These are phyloP conservation scores for Penicillium brevicompactum DNA, from an alignment of 2,329 filamentous ascomycete genomes.

Conservation along the genomic window DNA sequence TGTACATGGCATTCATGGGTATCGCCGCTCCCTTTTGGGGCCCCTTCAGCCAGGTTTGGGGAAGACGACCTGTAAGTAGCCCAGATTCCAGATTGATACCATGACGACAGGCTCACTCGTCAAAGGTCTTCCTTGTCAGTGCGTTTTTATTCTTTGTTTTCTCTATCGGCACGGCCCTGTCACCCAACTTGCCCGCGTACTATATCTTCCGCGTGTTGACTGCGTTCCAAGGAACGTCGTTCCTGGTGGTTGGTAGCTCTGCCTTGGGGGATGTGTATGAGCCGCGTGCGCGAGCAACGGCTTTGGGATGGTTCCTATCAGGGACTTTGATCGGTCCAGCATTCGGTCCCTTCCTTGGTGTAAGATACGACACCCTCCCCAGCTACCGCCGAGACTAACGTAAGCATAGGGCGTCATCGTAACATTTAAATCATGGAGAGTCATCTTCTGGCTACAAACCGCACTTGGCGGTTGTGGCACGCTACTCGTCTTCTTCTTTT, in stretches of 20 bases:
- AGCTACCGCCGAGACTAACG: not conserved
- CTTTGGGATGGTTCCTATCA: constrained; percentile 71
- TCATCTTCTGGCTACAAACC: constrained; percentile 77
- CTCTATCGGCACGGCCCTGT: constrained; percentile 71
- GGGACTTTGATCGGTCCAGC: constrained; percentile 73
- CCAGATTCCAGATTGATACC: not conserved
- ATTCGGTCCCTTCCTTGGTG: constrained; percentile 54
- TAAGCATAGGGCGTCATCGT: constrained; percentile 71
- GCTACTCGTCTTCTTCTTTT: constrained; percentile 63
- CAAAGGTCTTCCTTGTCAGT: constrained; percentile 60
- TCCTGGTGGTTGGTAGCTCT: constrained; percentile 70
- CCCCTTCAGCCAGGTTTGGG: constrained; percentile 68
- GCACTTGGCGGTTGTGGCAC: constrained; percentile 64
- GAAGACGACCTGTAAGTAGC: constrained; percentile 56
- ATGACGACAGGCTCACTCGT: not conserved
- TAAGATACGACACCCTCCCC: constrained; percentile 18
- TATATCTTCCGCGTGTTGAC: constrained; percentile 74
- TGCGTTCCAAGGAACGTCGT: constrained; percentile 74
- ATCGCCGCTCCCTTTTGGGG: constrained; percentile 71
- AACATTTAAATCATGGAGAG: constrained; percentile 71
- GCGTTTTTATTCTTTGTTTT: constrained; percentile 67
- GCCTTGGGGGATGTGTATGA: constrained; percentile 70
- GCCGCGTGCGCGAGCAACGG: constrained; percentile 69
- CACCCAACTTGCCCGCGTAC: constrained; percentile 70
- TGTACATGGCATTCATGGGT: constrained; percentile 76